phyloP scores from a whole-genome alignment of 768 basidiomycete genomes.

The Pulveroboletus sp. region DNA sequence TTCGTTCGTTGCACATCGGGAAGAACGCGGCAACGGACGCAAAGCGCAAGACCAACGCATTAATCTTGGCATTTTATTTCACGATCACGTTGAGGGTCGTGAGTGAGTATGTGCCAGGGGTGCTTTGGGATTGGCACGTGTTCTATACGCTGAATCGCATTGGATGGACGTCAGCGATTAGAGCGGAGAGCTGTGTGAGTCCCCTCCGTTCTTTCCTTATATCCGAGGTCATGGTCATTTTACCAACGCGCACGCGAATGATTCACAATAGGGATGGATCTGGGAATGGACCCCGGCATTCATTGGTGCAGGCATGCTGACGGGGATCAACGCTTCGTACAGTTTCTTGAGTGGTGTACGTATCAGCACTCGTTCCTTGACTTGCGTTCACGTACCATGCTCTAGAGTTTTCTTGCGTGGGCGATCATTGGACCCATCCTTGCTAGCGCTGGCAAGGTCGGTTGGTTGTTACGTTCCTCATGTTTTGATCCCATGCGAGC shows the following conservation, averaged over 20 bases:
- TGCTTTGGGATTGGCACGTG: constrained; percentile 61
- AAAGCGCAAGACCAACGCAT: constrained; percentile 51
- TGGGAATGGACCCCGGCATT: constrained; percentile 47
- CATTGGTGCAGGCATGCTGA: constrained; percentile 57
- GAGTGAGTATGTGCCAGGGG: constrained; percentile 56
- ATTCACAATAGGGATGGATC: constrained; percentile 15
- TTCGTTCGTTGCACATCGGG: constrained; percentile 55
- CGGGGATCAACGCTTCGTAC: constrained; percentile 53
- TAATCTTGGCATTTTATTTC: constrained; percentile 43
- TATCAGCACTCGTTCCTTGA: not conserved
- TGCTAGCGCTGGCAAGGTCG: constrained; percentile 42
- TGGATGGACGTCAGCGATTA: constrained; percentile 58
- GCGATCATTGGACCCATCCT: constrained; percentile 56
- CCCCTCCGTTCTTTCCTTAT: no score
- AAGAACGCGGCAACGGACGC: constrained; percentile 47
- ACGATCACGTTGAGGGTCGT: constrained; percentile 52
- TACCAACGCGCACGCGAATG: constrained; percentile 23
- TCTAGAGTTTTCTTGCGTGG: constrained; percentile 56
- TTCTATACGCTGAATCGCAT: constrained; percentile 57
- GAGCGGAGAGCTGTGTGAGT: constrained; percentile 53
- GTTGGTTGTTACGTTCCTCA: not conserved
- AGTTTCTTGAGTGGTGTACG: constrained; percentile 47
- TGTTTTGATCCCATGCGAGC: not conserved
- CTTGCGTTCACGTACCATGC: not conserved
- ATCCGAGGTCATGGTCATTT: not conserved